Base-by-base conservation (phyloP, 352 stramenopile genomes). In the Paralagenidium karlingii region DNA sequence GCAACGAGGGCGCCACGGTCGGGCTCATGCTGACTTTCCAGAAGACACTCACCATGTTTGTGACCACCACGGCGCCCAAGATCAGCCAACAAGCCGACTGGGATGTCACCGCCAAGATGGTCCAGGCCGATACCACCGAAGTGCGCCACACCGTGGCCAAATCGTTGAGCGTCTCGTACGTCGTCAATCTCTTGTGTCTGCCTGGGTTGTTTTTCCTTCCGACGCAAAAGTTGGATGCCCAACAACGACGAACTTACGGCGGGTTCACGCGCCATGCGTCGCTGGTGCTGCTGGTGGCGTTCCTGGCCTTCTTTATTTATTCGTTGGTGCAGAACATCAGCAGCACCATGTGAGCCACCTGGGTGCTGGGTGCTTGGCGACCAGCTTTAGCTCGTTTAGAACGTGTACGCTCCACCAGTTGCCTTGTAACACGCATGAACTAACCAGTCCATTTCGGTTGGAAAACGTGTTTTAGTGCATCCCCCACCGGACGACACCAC, bases 11-110 rank as follows among this genome's bases (percentile, higher is more conserved):
- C 10, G 61, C 66, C 1, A 60, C 74, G 4, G 65, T 81, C 29
- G 69, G 69, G 15, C 55, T 83, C 24, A 67, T 53, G 16, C 47
- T 81, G n/a, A 70, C 66, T 8, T 45, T 83, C 38, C 63, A 81
- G 47, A 58, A 60, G 19, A 62, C 63, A 26, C 55, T 78, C 19
- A 69, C 60, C 28, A 65, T 73, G 11, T 80, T 81, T 45, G 56
- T 81, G 10, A 61, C 64, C 30, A 75, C 69, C 11, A 75, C 73
- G 29, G 43, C 55, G 0, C 38, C 60, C 27, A 60, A 56, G 20
- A 43, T 74, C 24, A 78, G 74, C 49, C 15, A 41, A 13, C 34
- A 54, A 19, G 68, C 64, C 41, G 49, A 43, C 34, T 68, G 70
- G 46, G 75, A 64, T 43, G 79, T 68, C 54, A 47, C 47, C 45